Evolutionary conservation across 164 flowering plant species (phyloP).

Genomic region (Macadamia integrifolia): DNA sequence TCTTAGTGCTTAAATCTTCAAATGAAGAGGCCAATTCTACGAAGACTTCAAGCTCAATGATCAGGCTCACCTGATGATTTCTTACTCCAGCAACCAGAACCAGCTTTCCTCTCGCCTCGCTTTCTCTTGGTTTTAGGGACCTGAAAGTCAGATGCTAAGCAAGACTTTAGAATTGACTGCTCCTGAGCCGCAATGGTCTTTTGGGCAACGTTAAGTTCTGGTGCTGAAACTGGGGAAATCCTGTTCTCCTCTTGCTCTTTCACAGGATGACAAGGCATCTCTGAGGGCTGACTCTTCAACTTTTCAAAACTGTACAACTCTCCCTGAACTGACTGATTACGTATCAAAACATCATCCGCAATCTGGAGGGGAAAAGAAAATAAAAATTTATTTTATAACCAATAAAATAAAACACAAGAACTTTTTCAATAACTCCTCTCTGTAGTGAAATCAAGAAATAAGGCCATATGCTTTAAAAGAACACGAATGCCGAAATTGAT

Average conservation of each 20-base stretch:
- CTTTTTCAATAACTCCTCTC: neutral
- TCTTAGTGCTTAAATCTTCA: too few species aligned
- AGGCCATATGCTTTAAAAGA: too few species aligned
- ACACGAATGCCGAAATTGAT: too few species aligned
- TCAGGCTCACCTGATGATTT: conserved; percentile 19
- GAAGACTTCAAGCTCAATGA: too few species aligned
- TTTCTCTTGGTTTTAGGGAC: conserved; percentile 62
- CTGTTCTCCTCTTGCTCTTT: conserved; percentile 27
- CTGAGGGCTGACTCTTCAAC: conserved; percentile 15
- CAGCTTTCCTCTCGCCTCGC: conserved; percentile 67
- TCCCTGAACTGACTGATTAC: conserved; percentile 34
- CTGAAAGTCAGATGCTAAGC: conserved; percentile 37
- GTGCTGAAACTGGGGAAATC: conserved; percentile 14
- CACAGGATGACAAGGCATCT: conserved; percentile 20
- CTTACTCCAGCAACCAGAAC: conserved; percentile 44
- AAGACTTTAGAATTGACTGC: conserved; percentile 26
- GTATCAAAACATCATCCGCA: conserved; percentile 42
- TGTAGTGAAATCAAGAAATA: too few species aligned
- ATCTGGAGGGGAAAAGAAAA: conserved; percentile 34
- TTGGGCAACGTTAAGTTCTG: conserved; percentile 16
- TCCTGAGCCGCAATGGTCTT: conserved; percentile 17
- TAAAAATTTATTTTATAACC: conserved; percentile 38
- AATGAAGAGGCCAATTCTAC: too few species aligned
- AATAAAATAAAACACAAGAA: conserved; percentile 18
- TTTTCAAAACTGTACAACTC: conserved; percentile 25